Evolutionary conservation across 2,329 filamentous ascomycete genomes (phyloP), one percentile per base, ranked within the genome.

Genomic region (Monilinia polystroma): DNA sequence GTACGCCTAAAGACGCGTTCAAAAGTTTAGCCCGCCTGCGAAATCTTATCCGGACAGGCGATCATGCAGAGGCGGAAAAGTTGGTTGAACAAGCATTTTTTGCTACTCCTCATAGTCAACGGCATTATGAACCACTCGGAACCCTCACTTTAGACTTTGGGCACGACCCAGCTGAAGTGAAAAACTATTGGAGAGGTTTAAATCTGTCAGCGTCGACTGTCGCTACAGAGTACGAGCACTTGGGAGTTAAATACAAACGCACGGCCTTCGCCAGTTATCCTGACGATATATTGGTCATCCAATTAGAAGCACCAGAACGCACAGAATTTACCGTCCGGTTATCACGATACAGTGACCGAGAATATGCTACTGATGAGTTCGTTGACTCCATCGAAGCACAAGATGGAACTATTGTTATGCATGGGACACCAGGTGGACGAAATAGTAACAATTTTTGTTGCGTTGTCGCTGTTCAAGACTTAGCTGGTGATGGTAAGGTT

Each of bases 61-160:
- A 75, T 32, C 79, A 81, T 71, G 67, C 63, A 18, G 76, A 80
- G 63, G 81, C 80, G 3, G 80, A 82, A 70, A 76, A 77, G 59
- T 70, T 82, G 23, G 76, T 78, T 35, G 72, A 76, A 56, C 73
- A 73, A 53, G 77, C 78, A 5, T 83, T 83, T 69, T 80, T 81
- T 68, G 78, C 79, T 32, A 80, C 77, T 16, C 81, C 81, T 16
- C 77, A 78, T 56, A 79, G 77, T 53, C 80, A 81, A 71, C 76
- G 81, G 51, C 79, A 82, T 68, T 83, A 82, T 68, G 81, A 83
- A 67, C 80, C 77, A 2, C 63, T 79, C 11, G 77, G 77, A 0
- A 73, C 68, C 7, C 70, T 80, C 11, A 78, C 77, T n/a, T 51
- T 82, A 5, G 78, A 80, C 35, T 78, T 81, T 67, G 77, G 74